Evolutionary conservation across 306 rosid genomes (phyloP), one percentile per base, ranked within the genome.

Genomic region (Gillenia trifoliata): DNA sequence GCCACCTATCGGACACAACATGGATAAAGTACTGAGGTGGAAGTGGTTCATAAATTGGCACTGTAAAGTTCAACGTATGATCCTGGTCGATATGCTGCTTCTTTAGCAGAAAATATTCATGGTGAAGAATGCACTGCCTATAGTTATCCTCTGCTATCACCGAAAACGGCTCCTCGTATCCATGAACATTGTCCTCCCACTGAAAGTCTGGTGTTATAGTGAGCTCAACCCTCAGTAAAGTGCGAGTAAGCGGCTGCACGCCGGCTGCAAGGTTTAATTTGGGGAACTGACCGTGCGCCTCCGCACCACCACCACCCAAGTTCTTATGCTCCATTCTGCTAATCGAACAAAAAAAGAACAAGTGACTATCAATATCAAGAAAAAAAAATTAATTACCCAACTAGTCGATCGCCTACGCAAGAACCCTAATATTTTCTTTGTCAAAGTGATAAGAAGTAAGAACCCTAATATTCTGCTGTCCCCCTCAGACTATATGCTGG

Each of bases 121-220:
- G 98, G 81, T 93, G 97, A 71, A 87, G 98, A 70, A 93, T 88
- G 68, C 68, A 83, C 71, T 91, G 97, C 9, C 96, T 90, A 61
- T 93, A 97, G 72, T 84, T 89, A 81, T 93, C 97, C 92, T 93
- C 98, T 83, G 91, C 94, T 73, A 91, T 88, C 60, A 91, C 90
- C 97, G 97, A 93, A 83, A 91, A 91, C 26, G 97, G 93, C 83
- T 93, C 97, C 68, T 89, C 96, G 79, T 86, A 93, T 63, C 98
- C 97, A 76, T 91, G 98, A 74, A 93, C 70, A 76, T 85, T 88
- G 85, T 93, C 97, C 71, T 93, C 98, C 98, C 98, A 91, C 56
- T 91, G 86, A 64, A 93, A 93, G 84, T 91, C 96, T 1, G 98
- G 98, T 36, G 98, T 93, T 76, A 91, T 83, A 1, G 71, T 85